Evolutionary conservation across 2,329 filamentous ascomycete species (phyloP).

Genomic region (Aureobasidium sp.): DNA sequence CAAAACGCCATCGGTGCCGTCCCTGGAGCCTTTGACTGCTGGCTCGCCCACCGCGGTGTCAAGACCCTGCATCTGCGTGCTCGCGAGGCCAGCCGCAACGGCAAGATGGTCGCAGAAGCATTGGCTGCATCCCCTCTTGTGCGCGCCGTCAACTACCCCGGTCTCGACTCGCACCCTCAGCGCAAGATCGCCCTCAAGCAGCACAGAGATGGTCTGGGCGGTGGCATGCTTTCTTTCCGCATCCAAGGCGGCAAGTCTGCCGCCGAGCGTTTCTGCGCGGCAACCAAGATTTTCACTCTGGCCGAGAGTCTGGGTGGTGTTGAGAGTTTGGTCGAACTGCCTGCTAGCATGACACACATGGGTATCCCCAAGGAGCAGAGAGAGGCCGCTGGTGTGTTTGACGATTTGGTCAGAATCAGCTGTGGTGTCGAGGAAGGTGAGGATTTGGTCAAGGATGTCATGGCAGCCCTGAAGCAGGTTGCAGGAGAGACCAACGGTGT

Average conservation of each 20-base stretch:
- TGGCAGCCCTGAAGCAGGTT: constrained; percentile 73
- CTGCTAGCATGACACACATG: constrained; percentile 92
- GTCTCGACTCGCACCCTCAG: constrained; percentile 78
- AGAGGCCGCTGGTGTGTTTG: constrained; percentile 87
- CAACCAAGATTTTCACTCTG: constrained; percentile 81
- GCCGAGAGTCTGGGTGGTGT: constrained; percentile 89
- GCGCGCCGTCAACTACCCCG: constrained; percentile 89
- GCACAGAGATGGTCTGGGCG: constrained; percentile 88
- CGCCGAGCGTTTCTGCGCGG: constrained; percentile 85
- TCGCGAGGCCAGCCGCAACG: constrained; percentile 75
- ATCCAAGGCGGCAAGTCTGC: constrained; percentile 78
- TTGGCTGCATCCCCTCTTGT: constrained; percentile 76
- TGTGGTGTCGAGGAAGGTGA: constrained; percentile 87
- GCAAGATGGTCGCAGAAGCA: constrained; percentile 63
- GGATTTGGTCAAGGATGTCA: constrained; percentile 73
- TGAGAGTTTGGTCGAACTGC: constrained; percentile 85
- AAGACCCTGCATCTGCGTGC: constrained; percentile 95
- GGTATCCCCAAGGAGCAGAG: constrained; percentile 86
- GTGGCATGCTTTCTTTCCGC: constrained; percentile 96
- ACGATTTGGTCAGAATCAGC: constrained; percentile 87
- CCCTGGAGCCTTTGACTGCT: constrained; percentile 90
- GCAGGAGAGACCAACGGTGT: constrained; percentile 42
- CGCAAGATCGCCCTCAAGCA: constrained; percentile 77
- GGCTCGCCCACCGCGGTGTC: constrained; percentile 92
- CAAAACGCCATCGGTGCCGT: constrained; percentile 97